A percentile compares a stretch with the other conserved stretches of the same genome.
These are phyloP conservation scores for Cyclocybe aegerita DNA, from an alignment of 768 basidiomycete genomes.

Conservation along the genomic window DNA sequence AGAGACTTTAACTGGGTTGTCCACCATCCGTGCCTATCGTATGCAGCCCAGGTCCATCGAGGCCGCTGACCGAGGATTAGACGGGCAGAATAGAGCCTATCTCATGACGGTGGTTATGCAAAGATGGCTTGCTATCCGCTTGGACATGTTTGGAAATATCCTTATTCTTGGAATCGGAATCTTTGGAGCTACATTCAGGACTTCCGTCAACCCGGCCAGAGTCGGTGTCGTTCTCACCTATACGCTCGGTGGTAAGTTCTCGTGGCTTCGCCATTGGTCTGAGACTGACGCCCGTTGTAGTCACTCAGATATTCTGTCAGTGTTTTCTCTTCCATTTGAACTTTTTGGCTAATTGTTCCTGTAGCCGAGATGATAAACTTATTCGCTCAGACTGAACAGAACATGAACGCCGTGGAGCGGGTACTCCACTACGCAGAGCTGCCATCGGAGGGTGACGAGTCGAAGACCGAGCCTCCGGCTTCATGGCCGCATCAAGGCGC, in stretches of 20 bases:
- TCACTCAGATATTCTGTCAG: conserved; percentile 56
- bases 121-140: conserved; percentile 60
- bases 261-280: neutral
- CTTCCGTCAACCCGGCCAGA: conserved; percentile 55
- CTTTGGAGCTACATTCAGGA: conserved; percentile 64
- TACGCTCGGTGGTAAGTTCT: conserved; percentile 45
- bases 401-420: conserved; percentile 74
- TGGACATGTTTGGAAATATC: conserved; percentile 68
- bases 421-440: conserved; percentile 69
- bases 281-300: conserved; percentile 22
- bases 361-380: conserved; percentile 54
- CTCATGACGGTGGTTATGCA: conserved; percentile 67
- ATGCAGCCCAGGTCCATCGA: conserved; percentile 50
- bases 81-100: conserved; percentile 62
- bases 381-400: conserved; percentile 64
- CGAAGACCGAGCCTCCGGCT: conserved; percentile 40
- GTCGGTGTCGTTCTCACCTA: conserved; percentile 64
- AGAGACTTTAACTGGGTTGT: conserved; percentile 65
- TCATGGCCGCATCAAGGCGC: conserved; percentile 52
- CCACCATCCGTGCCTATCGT: conserved; percentile 62
- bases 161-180: conserved; percentile 68
- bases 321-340: neutral
- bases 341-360: conserved; percentile 3
- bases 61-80: conserved; percentile 52
- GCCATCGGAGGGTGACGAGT: conserved; percentile 48